A percentile compares a stretch with the other conserved stretches of the same genome.
phyloP scores from a whole-genome alignment of 345 rosid species.

The Linum tenue region DNA sequence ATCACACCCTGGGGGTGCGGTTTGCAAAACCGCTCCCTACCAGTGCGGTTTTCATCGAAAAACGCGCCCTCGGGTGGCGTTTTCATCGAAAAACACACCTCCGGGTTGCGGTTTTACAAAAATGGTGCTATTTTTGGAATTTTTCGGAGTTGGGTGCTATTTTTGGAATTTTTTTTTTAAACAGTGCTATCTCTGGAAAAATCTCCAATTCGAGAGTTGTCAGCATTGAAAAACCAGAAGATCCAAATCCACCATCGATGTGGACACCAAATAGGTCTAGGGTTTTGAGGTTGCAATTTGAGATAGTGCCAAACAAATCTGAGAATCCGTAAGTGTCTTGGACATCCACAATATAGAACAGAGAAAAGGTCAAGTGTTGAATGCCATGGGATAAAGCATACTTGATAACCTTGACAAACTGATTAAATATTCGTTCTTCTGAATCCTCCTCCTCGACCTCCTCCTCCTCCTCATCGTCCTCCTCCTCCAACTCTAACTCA shows the following conservation, averaged over 20 bases:
- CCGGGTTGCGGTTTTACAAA: too few relatives aligned
- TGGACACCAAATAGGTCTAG: neutral
- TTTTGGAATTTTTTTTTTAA: too few relatives aligned
- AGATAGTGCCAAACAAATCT: neutral
- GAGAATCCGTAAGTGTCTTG: neutral
- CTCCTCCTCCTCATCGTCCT: neutral
- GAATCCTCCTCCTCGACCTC: neutral
- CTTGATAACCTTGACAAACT: neutral
- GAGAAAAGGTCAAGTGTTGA: neutral
- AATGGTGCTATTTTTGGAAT: too few relatives aligned
- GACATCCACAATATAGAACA: neutral
- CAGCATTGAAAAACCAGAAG: neutral
- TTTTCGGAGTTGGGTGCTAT: too few relatives aligned
- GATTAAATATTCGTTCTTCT: neutral
- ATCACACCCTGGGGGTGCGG: too few relatives aligned
- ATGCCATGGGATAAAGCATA: neutral
- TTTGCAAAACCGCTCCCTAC: too few relatives aligned
- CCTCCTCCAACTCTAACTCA: neutral
- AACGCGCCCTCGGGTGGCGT: too few relatives aligned
- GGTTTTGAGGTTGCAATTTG: neutral
- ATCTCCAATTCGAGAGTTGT: neutral
- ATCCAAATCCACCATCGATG: neutral
- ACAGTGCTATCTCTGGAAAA: too few relatives aligned
- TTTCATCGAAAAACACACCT: too few relatives aligned
- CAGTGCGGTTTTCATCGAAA: too few relatives aligned